Conservation (phyloP, 2,329 filamentous ascomycete genomes). For the Xylaria sp. region DNA sequence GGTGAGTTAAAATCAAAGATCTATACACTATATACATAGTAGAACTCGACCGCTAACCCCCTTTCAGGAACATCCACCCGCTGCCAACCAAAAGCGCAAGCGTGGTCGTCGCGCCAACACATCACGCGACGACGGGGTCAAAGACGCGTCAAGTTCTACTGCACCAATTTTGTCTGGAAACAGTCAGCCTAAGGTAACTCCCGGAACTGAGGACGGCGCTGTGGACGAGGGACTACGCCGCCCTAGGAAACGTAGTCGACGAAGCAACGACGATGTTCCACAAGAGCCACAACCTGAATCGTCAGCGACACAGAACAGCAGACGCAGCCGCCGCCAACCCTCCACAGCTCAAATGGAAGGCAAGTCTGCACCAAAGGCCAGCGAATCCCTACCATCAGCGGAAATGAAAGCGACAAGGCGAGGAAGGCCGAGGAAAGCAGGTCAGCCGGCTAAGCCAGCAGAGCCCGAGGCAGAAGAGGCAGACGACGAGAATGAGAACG, state of each 20-base stretch:
- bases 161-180: conserved; percentile 37
- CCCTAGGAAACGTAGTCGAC: conserved; percentile 43
- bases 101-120: conserved; percentile 57
- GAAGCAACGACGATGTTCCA: conserved; percentile 32
- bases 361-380: neutral
- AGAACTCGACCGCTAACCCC: conserved; percentile 8
- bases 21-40: too few species aligned
- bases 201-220: conserved; percentile 35
- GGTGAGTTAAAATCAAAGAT: conserved; percentile 17
- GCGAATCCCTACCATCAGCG: conserved; percentile 17
- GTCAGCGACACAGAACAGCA: conserved; percentile 35
- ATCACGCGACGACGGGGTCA: conserved; percentile 48
- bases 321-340: conserved; percentile 45
- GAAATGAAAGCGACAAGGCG: conserved; percentile 13
- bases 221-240: conserved; percentile 39
- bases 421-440: conserved; percentile 34
- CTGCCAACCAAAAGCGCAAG: conserved; percentile 55
- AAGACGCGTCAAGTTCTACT: conserved; percentile 42
- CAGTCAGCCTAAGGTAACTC: conserved; percentile 27
- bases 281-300: conserved; percentile 37
- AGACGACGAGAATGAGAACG: conserved; percentile 48
- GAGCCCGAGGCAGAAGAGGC: conserved; percentile 45
- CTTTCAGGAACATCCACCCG: conserved; percentile 42
- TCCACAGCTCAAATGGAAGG: conserved; percentile 27
- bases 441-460: conserved; percentile 22